Evolutionary conservation across 2,329 filamentous ascomycete species (phyloP), one percentile per base, ranked within the genome.

Genomic region (Ceratocystis albifundus): DNA sequence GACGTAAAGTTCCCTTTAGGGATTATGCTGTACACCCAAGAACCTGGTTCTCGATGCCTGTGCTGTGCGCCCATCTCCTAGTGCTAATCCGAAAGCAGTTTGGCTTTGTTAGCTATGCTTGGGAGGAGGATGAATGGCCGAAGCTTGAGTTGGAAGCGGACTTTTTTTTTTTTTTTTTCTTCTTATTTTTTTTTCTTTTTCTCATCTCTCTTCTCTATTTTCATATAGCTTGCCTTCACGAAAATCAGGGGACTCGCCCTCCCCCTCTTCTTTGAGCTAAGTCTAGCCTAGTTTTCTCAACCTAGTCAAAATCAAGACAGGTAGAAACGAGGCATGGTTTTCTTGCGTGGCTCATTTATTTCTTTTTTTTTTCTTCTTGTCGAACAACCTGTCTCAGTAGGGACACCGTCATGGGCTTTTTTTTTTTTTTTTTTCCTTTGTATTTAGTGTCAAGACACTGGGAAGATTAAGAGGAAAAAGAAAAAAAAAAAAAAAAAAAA

Each of bases 21-120:
- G 8, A 30, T 10, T 32, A 61, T 10, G 28, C 59, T 41, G n/a
- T 46, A 45, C 22, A 46, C 36, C 61, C 61, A 62, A 62, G 61
- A 65, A 57, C 63, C 63, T 59, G 63, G 63, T 45, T 65, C 53
- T 57, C 10, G 17, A 57, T 28, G 30, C 22, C 48, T 45, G 32
- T 59, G 30, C 45, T 46, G 22, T 45, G 22, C 53, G 53, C 22
- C 46, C 22, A 57, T 30, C 17, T 28, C 59, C 25, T 30, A n/a
- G 32, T 50, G 63, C 45, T 65, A 53, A 30, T 7, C 50, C 46
- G 20, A 53, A 57, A 65, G 41, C 17, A 65, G 63, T 65, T 46
- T 65, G 63, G 50, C 50, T 44, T 10, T 6, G 28, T 30, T 36
- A 28, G 30, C 41, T 57, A 30, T 15, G 22, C 2, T n/a, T 6